Percentiles rank a stretch among this genome's conserved stretches.
Conservation (phyloP, 2,329 filamentous ascomycete species). For the Fusarium sp. region DNA sequence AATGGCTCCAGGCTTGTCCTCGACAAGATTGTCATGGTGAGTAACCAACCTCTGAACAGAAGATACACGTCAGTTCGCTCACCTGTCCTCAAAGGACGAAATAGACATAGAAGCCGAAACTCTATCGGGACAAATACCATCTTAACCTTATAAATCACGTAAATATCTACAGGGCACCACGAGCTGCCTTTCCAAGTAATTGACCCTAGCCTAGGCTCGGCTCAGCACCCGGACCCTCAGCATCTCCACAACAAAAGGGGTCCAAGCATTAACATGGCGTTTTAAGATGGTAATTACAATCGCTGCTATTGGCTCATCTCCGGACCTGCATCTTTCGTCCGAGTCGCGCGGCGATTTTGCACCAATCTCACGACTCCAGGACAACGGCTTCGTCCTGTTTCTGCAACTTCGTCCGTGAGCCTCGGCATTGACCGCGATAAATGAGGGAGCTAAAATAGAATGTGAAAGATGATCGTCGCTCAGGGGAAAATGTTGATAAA, state of each 20-base stretch:
- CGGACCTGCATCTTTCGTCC: not conserved
- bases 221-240: not conserved
- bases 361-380: slow-evolving; percentile 3
- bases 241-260: slow-evolving; percentile 2
- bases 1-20: not conserved
- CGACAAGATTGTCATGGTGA: not conserved
- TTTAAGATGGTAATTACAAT: slow-evolving; percentile 17
- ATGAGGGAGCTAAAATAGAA: not conserved
- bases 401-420: slow-evolving; percentile 14
- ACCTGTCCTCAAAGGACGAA: not conserved
- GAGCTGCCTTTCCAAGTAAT: not conserved
- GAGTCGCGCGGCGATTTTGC: slow-evolving; percentile 1
- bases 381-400: not conserved
- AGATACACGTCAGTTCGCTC: not conserved
- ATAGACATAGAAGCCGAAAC: not conserved
- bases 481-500: slow-evolving; percentile 1
- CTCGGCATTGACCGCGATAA: slow-evolving; percentile 16
- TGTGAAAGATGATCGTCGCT: not conserved
- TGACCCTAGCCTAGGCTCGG: not conserved
- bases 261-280: slow-evolving; percentile 1
- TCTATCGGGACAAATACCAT: not conserved
- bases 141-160: not conserved
- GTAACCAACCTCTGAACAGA: too few species aligned
- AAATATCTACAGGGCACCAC: not conserved
- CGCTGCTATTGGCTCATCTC: not conserved